Base-by-base conservation (phyloP, 2,329 filamentous ascomycete species). In the Thelonectria discophora region DNA sequence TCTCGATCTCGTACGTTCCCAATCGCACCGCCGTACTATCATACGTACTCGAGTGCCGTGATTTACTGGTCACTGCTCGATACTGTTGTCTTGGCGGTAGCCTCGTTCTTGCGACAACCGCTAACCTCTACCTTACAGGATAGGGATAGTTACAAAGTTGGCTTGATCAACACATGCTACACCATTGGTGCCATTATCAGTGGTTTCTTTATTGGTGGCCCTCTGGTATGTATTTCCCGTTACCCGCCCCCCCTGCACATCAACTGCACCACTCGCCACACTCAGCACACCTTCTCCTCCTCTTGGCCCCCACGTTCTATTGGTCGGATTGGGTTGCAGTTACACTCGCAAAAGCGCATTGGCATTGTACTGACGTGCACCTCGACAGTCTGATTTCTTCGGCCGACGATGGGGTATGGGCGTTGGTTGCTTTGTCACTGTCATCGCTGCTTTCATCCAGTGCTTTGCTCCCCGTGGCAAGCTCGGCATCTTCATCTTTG, bases 171-270 rank as follows among this genome's bases (percentile, higher is more conserved):
- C 70, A 91, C 89, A 2, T 83, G 87, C 12, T 91, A 91, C 72
- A 90, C 87, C 1, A 88, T 91, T 48, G 88, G 89, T 58, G 88
- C 88, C 55, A 90, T 92, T 50, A 81, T 90, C 18, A 85, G 87
- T 39, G 88, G 89, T 51, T 91, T 89, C 79, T 91, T 91, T 79
- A 71, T 90, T 10, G 88, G 86, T 60, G 89, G 88, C 1, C 89
- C 88, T 1, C 74, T 84, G 18, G 86, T 80, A 68, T 40, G 68
- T 66, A 45, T 27, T 37, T 34, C 20, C 15, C 27, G 15, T 45
- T 46, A 39, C 45, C 20, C 34, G 30, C 32, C 20, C 39, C 37
- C 45, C 42, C 17, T 45, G 42, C 18, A 20, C 32, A 18, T 45
- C 11, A 18, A 30, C n/a, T 43, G 49, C 17, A n/a, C 13, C 24